Base-by-base conservation (phyloP, 192 early-diverging fungal species). In the Blastocladiella britannica region DNA sequence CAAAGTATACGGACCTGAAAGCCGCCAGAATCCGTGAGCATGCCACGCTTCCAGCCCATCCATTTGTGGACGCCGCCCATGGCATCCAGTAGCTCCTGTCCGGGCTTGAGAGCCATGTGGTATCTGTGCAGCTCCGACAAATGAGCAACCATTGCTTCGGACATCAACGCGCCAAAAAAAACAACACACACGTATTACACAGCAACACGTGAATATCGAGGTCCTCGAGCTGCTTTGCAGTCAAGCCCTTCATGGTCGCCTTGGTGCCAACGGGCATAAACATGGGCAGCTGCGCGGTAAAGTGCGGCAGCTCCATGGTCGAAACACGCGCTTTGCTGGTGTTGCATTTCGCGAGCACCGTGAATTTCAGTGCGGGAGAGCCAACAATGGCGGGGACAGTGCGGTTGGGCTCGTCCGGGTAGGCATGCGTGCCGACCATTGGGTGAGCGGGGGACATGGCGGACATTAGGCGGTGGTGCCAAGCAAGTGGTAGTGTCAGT, bases 241-340 rank as follows among this genome's bases (percentile, higher is more conserved):
- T 85, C 60, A 90, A 66, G 29, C 87, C 87, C 61, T 90, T 90
- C 59, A 90, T 73, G 9, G 84, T 78, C 20, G 83, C 87, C 71
- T 85, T 82, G 9, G 87, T 90, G 7, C 80, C 87, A 27, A 90
- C 87, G 2, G 87, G 87, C 87, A 90, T 90, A 55, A 90, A 90
- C 63, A 86, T 82, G 28, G 87, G 87, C 26, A 82, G 82, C 55
- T 81, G 77, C 25, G 85, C 85, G 6, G 80, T 82, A 55, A 79
- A 83, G 72, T 90, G 87, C 51, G 87, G 87, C 54, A 90, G 66
- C 22, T 71, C 76, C 62, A 90, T 73, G n/a, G 77, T 64, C 7
- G 83, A 73, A 1, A 79, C 81, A 43, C 85, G 72, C 0, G 84
- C 87, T 64, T 87, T 87, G 59, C 84, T 85, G 23, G 78, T 84